Conservation (phyloP, 352 stramenopile species). For the Phytophthora meadii region DNA sequence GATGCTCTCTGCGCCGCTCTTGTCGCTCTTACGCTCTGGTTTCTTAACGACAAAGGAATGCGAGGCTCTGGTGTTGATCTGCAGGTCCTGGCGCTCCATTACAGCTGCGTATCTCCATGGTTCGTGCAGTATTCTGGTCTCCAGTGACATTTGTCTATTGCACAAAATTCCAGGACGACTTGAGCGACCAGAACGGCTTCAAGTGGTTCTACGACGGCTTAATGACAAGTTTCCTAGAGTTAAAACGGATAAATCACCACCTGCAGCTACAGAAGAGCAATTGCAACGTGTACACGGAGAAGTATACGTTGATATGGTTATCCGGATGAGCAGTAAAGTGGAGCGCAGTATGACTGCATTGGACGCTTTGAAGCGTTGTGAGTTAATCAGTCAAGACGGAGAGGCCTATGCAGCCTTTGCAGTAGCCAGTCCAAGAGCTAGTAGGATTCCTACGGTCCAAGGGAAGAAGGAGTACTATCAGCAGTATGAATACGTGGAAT, state of each 20-base stretch:
- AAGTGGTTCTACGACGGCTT: slow-evolving; percentile 48
- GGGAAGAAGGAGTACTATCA: slow-evolving; percentile 58
- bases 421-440: slow-evolving; percentile 17
- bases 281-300: slow-evolving; percentile 65
- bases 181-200: slow-evolving; percentile 64
- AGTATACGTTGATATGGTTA: slow-evolving; percentile 64
- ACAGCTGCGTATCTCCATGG: slow-evolving; percentile 36
- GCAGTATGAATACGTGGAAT: slow-evolving; percentile 72
- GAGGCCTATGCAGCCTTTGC: slow-evolving; percentile 8
- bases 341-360: slow-evolving; percentile 64
- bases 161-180: slow-evolving; percentile 51
- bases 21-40: slow-evolving; percentile 21
- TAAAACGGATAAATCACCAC: slow-evolving; percentile 26
- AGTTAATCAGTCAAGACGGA: slow-evolving; percentile 8
- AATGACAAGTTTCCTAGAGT: slow-evolving; percentile 43
- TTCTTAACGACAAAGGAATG: slow-evolving; percentile 30
- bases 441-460: slow-evolving; percentile 28
- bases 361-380: slow-evolving; percentile 33
- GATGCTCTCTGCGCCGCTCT: slow-evolving; percentile 17
- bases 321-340: slow-evolving; percentile 61
- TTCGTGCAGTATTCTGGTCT: slow-evolving; percentile 49
- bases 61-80: slow-evolving; percentile 28
- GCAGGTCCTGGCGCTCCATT: slow-evolving; percentile 39
- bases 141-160: slow-evolving; percentile 52
- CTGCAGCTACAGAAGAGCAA: slow-evolving; percentile 52